Evolutionary conservation across 345 rosid species (phyloP), one percentile per base, ranked within the genome.

Genomic region (Arabidopsis arenosa): DNA sequence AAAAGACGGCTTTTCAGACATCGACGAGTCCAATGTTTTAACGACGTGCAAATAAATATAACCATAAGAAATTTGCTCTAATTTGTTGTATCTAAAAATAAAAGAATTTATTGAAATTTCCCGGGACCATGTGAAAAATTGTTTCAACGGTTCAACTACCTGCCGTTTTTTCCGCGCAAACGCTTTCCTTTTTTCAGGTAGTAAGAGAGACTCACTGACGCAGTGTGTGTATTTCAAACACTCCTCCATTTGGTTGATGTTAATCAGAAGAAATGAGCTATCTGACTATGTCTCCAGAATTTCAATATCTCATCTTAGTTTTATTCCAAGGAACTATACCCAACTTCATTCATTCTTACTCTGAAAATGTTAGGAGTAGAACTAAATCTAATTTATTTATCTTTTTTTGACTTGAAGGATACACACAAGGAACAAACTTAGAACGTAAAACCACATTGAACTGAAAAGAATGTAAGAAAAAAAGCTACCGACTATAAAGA

Each of bases 1-100:
- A 18, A 56, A 63, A 77, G 59, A 77, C 71, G 80, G 66, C 80
- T 77, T 28, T 70, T 77, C 75, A 70, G 54, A 77, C 75, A 53
- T 36, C 1, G 69, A 63, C 0, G 43, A 59, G 74, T 60, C 21
- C 39, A 33, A n/a, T 43, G 11, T 51, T 7, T 8, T 12, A 12
- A 4, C 52, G 67, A 48, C 63, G 68, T 75, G 63, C 33, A 47
- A 17, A n/a, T 36, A 36, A 17, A n/a, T 36, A 2, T n/a, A 18
- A 41, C 32, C 49, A n/a, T 26, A 10, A 43, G 5, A 44, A 44
- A 30, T 26, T 28, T 51, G 17, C 39, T 48, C 21, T 18, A 1
- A n/a, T 21, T 21, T 23, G 0, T 49, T 56, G 37, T 17, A 7
- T 32, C 11, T 28, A 28, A 28, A 33, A 32, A 23, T 23, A 1